A percentile compares a stretch with the other conserved stretches of the same genome.
phyloP scores from a whole-genome alignment of 495 filamentous ascomycete species.

The Aspergillus carlsbadensis region DNA sequence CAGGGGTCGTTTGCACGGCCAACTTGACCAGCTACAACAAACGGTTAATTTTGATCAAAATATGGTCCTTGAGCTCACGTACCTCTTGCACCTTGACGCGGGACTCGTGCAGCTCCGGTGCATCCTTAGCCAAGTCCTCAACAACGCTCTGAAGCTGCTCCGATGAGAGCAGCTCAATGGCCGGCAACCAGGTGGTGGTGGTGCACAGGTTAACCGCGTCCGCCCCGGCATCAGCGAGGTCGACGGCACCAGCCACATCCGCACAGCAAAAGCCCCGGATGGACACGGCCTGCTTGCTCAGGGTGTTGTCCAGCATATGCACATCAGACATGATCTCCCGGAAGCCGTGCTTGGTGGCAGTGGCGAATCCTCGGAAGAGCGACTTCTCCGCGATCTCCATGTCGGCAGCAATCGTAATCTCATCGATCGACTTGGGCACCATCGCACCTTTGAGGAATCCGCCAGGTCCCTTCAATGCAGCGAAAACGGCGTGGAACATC shows the following conservation, averaged over 20 bases:
- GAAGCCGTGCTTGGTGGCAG: not conserved
- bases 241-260: not conserved
- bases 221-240: not conserved
- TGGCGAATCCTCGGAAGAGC: not conserved
- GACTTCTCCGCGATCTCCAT: not conserved
- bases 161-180: not conserved
- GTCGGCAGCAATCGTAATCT: not conserved
- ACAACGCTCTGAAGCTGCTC: not conserved
- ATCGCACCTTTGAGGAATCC: not conserved
- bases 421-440: not conserved
- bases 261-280: not conserved
- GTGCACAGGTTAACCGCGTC: not conserved
- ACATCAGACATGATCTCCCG: not conserved
- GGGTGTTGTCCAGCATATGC: not conserved
- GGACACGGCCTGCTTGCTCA: not conserved
- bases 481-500: not conserved
- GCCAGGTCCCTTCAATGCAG: not conserved
- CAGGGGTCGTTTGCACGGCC: not conserved
- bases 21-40: not conserved
- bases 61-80: not conserved
- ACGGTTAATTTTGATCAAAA: not conserved
- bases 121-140: not conserved
- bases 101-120: not conserved
- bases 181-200: not conserved
- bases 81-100: not conserved